Conservation (phyloP, 257 asterid genomes). For the Anisodus acutangulus region DNA sequence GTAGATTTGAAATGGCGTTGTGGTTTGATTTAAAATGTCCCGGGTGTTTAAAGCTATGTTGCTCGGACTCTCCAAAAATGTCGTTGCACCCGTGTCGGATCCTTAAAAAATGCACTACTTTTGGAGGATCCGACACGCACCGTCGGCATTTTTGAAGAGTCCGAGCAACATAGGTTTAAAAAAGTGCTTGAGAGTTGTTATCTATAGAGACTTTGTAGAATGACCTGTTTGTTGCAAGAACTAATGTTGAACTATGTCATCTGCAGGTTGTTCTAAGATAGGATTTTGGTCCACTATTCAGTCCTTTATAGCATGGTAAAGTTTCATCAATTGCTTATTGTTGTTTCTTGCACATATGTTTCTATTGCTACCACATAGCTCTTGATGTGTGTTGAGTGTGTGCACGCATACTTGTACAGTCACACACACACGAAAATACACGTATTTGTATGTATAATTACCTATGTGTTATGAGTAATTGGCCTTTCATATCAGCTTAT, state of each 20-base stretch:
- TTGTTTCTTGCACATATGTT: conserved; percentile 15
- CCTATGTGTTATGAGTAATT: not conserved
- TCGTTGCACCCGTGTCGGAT: too few species aligned
- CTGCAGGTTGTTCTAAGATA: conserved; percentile 24
- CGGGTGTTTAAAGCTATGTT: too few species aligned
- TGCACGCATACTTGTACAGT: not conserved
- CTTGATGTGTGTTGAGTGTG: not conserved
- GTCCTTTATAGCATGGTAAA: conserved; percentile 28
- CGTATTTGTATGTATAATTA: not conserved
- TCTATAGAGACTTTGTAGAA: not conserved
- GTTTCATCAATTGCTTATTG: conserved; percentile 28
- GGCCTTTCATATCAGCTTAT: not conserved
- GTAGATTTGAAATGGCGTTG: too few species aligned
- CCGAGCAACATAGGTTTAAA: too few species aligned
- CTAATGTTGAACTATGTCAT: conserved; percentile 21
- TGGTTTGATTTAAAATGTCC: too few species aligned
- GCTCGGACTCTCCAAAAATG: too few species aligned
- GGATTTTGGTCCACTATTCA: conserved; percentile 6
- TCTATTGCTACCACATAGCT: not conserved
- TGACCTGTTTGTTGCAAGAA: not conserved
- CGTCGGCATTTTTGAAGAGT: too few species aligned
- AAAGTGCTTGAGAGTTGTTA: not conserved
- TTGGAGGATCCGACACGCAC: too few species aligned
- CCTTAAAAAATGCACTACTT: too few species aligned
- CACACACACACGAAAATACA: not conserved